Percentiles rank a stretch among this genome's conserved stretches.
Evolutionary conservation across 2,329 filamentous ascomycete species (phyloP).

Genomic region (Tricladium varicosporioides): DNA sequence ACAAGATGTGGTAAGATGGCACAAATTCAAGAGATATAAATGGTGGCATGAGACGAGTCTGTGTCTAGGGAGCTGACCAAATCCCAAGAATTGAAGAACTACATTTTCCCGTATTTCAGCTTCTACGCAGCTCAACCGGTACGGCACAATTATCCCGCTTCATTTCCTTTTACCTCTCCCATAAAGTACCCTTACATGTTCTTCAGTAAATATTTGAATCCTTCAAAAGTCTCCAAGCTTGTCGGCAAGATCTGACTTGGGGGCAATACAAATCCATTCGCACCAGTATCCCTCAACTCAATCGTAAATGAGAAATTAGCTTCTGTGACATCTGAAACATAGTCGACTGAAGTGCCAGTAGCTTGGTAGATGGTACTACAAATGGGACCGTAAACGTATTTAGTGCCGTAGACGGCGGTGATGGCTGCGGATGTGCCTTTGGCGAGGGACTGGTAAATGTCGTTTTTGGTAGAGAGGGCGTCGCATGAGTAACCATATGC

Average conservation of each 20-base stretch:
- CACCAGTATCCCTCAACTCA: conserved; percentile 48
- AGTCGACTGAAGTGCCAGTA: conserved; percentile 44
- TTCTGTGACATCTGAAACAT: conserved; percentile 40
- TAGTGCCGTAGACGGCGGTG: conserved; percentile 49
- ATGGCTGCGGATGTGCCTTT: conserved; percentile 50
- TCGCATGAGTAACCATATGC: conserved; percentile 60
- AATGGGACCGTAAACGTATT: conserved; percentile 44
- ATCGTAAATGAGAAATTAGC: conserved; percentile 40
- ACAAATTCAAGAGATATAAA: no score
- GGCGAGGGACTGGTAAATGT: conserved; percentile 49
- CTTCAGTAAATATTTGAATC: conserved; percentile 24
- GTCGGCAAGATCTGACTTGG: conserved; percentile 46
- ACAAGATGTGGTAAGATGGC: no score
- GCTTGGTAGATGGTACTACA: conserved; percentile 62
- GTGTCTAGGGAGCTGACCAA: no score
- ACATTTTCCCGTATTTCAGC: no score
- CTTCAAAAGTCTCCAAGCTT: conserved; percentile 46
- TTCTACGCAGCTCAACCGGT: no score
- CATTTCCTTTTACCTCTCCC: no score
- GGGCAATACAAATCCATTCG: conserved; percentile 48
- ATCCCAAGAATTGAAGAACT: no score
- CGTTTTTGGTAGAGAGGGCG: conserved; percentile 43
- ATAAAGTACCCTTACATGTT: conserved; percentile 13
- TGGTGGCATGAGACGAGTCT: no score
- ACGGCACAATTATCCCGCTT: no score